Evolutionary conservation across 148 eudicot species (phyloP).

Genomic region (Rhododendron ovatum): DNA sequence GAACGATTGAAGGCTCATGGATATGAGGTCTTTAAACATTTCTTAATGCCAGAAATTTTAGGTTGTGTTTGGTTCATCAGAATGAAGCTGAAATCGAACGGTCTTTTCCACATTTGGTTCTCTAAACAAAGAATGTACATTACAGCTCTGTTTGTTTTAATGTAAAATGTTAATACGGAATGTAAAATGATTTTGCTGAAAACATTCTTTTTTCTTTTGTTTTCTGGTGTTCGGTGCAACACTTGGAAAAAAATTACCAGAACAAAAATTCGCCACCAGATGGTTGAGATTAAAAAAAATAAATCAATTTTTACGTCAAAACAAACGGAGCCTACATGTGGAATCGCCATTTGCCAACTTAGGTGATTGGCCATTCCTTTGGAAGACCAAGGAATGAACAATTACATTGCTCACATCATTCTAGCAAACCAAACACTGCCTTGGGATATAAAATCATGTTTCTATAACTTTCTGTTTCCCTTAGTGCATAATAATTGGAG

Average conservation of each 20-base stretch:
- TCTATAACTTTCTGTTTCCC: background rate
- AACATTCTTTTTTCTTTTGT: too few relatives aligned
- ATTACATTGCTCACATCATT: background rate
- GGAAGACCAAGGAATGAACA: background rate
- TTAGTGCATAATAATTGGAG: background rate
- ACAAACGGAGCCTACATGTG: background rate
- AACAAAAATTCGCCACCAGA: too few relatives aligned
- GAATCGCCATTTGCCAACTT: background rate
- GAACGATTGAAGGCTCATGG: slow-evolving; percentile 54
- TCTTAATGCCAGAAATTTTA: background rate
- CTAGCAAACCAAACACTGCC: background rate
- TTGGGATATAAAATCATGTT: background rate
- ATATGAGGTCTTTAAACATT: slow-evolving; percentile 58
- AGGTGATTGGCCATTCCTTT: background rate
- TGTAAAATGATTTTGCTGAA: too few relatives aligned
- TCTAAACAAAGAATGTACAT: background rate
- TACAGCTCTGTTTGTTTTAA: background rate
- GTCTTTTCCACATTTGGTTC: background rate
- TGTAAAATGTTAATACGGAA: too few relatives aligned
- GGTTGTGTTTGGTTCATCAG: background rate
- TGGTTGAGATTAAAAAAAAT: too few relatives aligned
- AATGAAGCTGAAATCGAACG: background rate
- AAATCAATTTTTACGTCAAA: too few relatives aligned
- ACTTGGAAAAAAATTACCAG: too few relatives aligned
- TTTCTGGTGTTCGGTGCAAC: too few relatives aligned